Conservation (phyloP, 768 basidiomycete genomes). For the Mycena metata region DNA sequence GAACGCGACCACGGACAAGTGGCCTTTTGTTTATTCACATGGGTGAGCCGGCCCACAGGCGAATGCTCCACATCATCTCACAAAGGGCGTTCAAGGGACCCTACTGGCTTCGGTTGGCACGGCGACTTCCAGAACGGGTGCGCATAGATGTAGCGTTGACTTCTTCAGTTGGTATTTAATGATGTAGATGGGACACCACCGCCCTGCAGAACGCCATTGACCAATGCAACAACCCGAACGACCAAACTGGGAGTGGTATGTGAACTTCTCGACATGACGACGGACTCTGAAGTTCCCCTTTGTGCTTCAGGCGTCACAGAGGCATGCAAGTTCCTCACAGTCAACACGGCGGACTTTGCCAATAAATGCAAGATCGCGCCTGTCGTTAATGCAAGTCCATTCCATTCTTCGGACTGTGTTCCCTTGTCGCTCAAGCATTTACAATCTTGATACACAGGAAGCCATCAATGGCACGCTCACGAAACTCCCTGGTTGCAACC, state of each 20-base stretch:
- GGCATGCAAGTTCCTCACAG: conserved; percentile 56
- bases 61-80: not conserved
- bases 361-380: conserved; percentile 50
- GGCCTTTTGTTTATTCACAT: conserved; percentile 61
- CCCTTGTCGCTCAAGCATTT: no score
- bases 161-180: no score
- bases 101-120: conserved; percentile 64
- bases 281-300: no score
- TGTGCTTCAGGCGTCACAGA: conserved; percentile 45
- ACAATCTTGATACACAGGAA: not conserved
- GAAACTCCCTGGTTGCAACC: conserved; percentile 18
- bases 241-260: conserved; percentile 47
- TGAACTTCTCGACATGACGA: not conserved
- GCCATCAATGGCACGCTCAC: conserved; percentile 6
- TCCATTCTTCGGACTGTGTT: no score
- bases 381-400: conserved; percentile 38
- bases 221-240: conserved; percentile 48
- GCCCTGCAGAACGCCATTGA: conserved; percentile 63
- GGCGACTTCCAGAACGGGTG: conserved; percentile 59
- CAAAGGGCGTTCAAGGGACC: conserved; percentile 53
- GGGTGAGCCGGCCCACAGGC: conserved; percentile 45
- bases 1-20: conserved; percentile 49
- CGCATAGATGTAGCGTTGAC: no score
- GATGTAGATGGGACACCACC: conserved; percentile 56
- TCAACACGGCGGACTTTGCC: conserved; percentile 44